Evolutionary conservation across 2,329 filamentous ascomycete genomes (phyloP).

Genomic region (Orbilia brochopaga): DNA sequence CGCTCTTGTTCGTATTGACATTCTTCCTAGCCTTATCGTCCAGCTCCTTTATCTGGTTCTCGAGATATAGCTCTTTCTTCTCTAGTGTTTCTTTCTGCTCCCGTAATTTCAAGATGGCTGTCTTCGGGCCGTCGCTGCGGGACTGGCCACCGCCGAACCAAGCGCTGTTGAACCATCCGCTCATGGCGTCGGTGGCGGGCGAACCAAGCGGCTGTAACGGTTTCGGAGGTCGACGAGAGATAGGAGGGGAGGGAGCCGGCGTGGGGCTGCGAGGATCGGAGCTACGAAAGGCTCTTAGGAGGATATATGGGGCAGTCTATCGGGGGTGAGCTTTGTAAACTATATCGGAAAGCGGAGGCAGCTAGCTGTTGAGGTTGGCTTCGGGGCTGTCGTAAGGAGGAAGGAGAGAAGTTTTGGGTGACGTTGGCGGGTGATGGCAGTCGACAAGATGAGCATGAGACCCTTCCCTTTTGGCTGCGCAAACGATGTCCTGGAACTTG

Average conservation of each 20-base stretch:
- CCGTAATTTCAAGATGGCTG: constrained; percentile 87
- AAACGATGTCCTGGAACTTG: constrained; percentile 7
- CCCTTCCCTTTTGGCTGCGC: constrained; percentile 1
- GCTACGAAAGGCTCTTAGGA: constrained; percentile 5
- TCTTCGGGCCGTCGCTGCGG: constrained; percentile 94
- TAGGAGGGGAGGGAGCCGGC: constrained; percentile 3
- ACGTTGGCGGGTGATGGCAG: constrained; percentile 49
- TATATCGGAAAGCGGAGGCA: constrained; percentile 10
- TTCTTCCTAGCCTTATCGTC: constrained; percentile 87
- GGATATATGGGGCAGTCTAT: not conserved
- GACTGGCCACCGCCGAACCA: constrained; percentile 82
- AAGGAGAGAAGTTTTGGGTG: constrained; percentile 32
- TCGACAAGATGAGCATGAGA: constrained; percentile 43
- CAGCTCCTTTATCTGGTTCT: constrained; percentile 91
- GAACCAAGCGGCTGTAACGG: constrained; percentile 2
- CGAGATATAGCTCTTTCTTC: constrained; percentile 90
- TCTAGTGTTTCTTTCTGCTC: constrained; percentile 95
- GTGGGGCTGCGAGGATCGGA: constrained; percentile 13
- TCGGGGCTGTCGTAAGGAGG: constrained; percentile 2
- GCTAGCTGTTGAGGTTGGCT: not conserved
- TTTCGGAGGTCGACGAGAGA: constrained; percentile 3
- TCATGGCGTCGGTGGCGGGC: constrained; percentile 32
- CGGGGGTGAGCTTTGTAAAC: constrained; percentile 3
- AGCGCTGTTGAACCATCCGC: constrained; percentile 22
- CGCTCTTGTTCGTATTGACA: constrained; percentile 84